Conservation (phyloP, 2,329 filamentous ascomycete genomes). For the Colletotrichum sublineola region DNA sequence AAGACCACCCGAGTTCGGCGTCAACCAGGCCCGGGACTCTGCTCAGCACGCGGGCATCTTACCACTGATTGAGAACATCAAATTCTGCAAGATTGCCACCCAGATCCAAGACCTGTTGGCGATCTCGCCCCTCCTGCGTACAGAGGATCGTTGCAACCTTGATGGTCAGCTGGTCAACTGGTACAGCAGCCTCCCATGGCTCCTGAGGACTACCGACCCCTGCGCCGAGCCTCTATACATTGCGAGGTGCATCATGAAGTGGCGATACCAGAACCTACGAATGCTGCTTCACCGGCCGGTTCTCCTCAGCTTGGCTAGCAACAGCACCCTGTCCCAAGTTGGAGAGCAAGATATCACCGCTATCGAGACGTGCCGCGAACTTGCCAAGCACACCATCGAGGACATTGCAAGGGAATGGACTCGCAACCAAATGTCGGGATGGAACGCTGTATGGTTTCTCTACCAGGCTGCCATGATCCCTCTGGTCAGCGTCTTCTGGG, state of each 20-base stretch:
- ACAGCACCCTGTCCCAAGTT: conserved; percentile 61
- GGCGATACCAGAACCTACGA: conserved; percentile 83
- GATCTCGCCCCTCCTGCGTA: conserved; percentile 75
- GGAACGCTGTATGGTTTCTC: conserved; percentile 86
- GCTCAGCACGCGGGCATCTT: conserved; percentile 75
- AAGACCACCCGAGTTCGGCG: conserved; percentile 68
- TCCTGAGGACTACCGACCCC: conserved; percentile 73
- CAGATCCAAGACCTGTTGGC: conserved; percentile 82
- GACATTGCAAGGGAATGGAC: conserved; percentile 79
- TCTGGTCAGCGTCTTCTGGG: conserved; percentile 80
- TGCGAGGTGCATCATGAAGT: conserved; percentile 82
- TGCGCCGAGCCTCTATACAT: conserved; percentile 79
- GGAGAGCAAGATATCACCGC: conserved; percentile 75
- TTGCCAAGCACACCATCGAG: conserved; percentile 78
- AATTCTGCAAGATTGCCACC: conserved; percentile 84
- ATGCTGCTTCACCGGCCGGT: conserved; percentile 82
- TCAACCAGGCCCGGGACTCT: conserved; percentile 61
- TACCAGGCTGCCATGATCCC: conserved; percentile 87
- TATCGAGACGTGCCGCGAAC: conserved; percentile 76
- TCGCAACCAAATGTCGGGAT: conserved; percentile 81
- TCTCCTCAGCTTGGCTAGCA: conserved; percentile 74
- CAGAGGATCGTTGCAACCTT: conserved; percentile 74
- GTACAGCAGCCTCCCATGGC: conserved; percentile 78
- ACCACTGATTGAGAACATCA: conserved; percentile 80
- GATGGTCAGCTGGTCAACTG: conserved; percentile 79